phyloP scores from a whole-genome alignment of 768 basidiomycete species.

The Steccherinum ochraceum region DNA sequence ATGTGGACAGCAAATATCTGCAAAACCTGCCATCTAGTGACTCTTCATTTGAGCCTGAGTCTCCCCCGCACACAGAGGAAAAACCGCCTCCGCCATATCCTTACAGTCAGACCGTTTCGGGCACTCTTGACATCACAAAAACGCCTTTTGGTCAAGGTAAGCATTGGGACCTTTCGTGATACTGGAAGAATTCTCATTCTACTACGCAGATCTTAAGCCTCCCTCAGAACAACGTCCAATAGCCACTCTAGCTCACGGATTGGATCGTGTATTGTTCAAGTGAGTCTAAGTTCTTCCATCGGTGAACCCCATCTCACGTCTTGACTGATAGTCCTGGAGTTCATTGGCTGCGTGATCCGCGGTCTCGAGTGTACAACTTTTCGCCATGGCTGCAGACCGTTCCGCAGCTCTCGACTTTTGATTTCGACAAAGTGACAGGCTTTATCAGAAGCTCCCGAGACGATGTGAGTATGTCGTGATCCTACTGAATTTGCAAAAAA shows the following conservation, averaged over 20 bases:
- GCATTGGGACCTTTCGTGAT: no score
- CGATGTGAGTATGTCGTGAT: slow-evolving; percentile 47
- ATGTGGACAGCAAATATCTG: no score
- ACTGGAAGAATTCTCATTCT: no score
- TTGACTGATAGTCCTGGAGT: slow-evolving; percentile 70
- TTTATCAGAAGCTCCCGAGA: slow-evolving; percentile 82
- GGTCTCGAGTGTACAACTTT: slow-evolving; percentile 84
- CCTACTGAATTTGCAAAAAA: no score
- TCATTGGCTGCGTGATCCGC: slow-evolving; percentile 83
- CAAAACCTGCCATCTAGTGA: no score
- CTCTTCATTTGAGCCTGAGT: background rate
- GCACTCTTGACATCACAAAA: background rate
- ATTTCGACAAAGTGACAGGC: slow-evolving; percentile 65
- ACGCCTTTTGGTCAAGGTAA: slow-evolving; percentile 1
- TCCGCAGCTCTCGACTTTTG: slow-evolving; percentile 77
- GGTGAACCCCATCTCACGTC: background rate
- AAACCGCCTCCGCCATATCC: no score
- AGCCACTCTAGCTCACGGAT: slow-evolving; percentile 55
- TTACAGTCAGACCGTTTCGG: background rate
- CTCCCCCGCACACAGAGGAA: no score
- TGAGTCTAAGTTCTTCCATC: slow-evolving; percentile 28
- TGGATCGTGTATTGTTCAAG: slow-evolving; percentile 75
- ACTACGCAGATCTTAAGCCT: slow-evolving; percentile 37
- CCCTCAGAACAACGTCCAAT: slow-evolving; percentile 45
- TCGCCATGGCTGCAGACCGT: slow-evolving; percentile 62